Conservation (phyloP, 202 grass and related monocot genomes). For the Alloteropsis angusta region DNA sequence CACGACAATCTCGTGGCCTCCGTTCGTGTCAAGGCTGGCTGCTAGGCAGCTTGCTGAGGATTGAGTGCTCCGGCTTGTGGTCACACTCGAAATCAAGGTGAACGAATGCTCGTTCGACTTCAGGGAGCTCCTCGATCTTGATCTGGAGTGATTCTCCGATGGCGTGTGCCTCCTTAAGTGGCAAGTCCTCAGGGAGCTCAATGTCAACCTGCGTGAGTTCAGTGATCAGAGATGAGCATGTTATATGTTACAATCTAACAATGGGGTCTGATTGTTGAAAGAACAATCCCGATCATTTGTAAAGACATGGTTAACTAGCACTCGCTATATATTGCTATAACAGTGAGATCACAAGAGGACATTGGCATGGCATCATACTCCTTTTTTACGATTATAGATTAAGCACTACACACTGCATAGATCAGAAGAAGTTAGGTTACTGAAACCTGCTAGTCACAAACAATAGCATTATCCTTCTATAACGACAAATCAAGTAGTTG, state of each 20-base stretch:
- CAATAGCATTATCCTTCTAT: background rate
- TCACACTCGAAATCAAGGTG: constrained; percentile 88
- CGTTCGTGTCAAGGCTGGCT: constrained; percentile 40
- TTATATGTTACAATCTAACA: background rate
- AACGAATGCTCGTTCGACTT: constrained; percentile 87
- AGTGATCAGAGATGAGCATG: background rate
- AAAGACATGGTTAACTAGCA: background rate
- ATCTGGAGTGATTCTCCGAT: constrained; percentile 92
- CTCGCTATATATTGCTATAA: background rate
- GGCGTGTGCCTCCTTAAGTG: constrained; percentile 76
- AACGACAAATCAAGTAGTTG: background rate
- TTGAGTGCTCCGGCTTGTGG: constrained; percentile 87
- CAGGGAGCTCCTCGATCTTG: constrained; percentile 81
- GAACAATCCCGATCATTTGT: background rate
- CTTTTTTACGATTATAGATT: background rate
- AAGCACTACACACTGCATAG: background rate
- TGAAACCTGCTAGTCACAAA: background rate
- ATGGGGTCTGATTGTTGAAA: background rate
- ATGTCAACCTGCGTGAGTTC: constrained; percentile 73
- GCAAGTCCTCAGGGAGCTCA: constrained; percentile 87
- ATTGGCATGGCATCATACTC: background rate
- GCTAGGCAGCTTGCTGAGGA: constrained; percentile 76
- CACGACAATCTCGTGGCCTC: background rate
- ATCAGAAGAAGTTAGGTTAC: background rate
- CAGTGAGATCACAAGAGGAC: background rate